Percentiles rank a stretch among this genome's conserved stretches.
phyloP scores from a whole-genome alignment of 371 early-diverging fungal genomes.

The Basidiobolus meristosporus region DNA sequence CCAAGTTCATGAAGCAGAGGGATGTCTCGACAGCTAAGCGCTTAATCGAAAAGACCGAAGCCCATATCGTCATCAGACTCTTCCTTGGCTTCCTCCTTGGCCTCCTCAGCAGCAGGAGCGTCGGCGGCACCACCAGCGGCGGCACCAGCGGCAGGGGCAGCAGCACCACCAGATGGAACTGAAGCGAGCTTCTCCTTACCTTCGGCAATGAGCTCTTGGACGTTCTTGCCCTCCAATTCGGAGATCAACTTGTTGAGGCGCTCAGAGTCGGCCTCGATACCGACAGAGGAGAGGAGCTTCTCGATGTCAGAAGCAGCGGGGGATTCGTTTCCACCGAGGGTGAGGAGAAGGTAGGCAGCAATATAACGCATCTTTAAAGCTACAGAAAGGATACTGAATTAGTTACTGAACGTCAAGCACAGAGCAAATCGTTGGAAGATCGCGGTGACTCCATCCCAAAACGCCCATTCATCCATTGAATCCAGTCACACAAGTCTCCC shows the following conservation, averaged over 20 bases:
- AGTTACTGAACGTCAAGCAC: no score
- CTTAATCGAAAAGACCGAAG: slow-evolving; percentile 35
- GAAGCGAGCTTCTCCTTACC: slow-evolving; percentile 84
- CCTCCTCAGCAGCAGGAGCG: slow-evolving; percentile 10
- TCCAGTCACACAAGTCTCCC: no score
- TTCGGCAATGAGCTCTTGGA: slow-evolving; percentile 62
- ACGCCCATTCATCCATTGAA: no score
- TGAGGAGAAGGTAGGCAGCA: slow-evolving; percentile 92
- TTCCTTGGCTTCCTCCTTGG: slow-evolving; percentile 26
- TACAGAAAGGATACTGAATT: no score
- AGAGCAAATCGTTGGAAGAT: no score
- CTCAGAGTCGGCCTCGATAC: slow-evolving; percentile 72
- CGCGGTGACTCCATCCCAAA: no score
- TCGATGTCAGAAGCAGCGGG: slow-evolving; percentile 70
- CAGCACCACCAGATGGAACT: slow-evolving; percentile 70
- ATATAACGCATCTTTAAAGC: slow-evolving; percentile 68
- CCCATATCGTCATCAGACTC: slow-evolving; percentile 30
- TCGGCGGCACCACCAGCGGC: slow-evolving; percentile 20
- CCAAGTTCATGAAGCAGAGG: no score
- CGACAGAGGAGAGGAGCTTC: slow-evolving; percentile 76
- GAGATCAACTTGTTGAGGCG: slow-evolving; percentile 57
- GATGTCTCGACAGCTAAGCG: neutral
- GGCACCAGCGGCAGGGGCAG: slow-evolving; percentile 28
- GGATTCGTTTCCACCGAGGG: slow-evolving; percentile 70
- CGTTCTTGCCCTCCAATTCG: slow-evolving; percentile 75